Base-by-base conservation (phyloP, 768 basidiomycete genomes). In the Serendipita indica region DNA sequence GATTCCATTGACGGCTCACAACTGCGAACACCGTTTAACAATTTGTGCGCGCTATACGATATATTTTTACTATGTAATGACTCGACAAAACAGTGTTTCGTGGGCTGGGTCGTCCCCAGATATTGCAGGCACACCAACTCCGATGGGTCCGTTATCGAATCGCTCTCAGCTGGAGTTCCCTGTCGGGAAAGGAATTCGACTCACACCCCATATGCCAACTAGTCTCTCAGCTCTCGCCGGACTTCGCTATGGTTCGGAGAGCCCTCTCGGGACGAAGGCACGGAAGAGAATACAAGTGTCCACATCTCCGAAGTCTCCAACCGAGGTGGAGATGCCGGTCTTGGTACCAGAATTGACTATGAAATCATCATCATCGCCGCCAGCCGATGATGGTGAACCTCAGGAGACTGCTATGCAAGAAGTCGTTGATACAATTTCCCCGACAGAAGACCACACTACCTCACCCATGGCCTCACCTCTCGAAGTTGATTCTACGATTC, bases 1-100 rank as follows among this genome's bases (percentile, higher is more conserved):
- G 49, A 54, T 4, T 54, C 49, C n/a, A 54, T 16, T 33, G 49
- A 54, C 25, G 49, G 49, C n/a, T 54, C 49, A n/a, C 32, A 4
- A 7, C 10, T 54, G 32, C 22, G 32, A 18, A 54, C 49, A 33
- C 49, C 49, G 7, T 16, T 30, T 27, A 28, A 28, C 10, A 54
- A 54, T 28, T 28, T 54, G 49, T 54, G n/a, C 12, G 49, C 32
- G 22, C 12, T 46, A 54, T 5, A 7, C 18, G n/a, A 6, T n/a
- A n/a, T 20, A 27, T 30, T 12, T 54, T 5, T 27, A 20, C n/a
- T 18, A n/a, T 54, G 22, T 18, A n/a, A 10, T 54, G n/a, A 54
- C 12, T 6, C 22, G 25, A 25, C 25, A 27, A 10, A 10, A n/a
- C 49, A 54, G 49, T 18, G 49, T n/a, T 18, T 30, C 32, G 7